Conservation (phyloP, 2,329 filamentous ascomycete genomes). For the Purpureocillium lavendulum region DNA sequence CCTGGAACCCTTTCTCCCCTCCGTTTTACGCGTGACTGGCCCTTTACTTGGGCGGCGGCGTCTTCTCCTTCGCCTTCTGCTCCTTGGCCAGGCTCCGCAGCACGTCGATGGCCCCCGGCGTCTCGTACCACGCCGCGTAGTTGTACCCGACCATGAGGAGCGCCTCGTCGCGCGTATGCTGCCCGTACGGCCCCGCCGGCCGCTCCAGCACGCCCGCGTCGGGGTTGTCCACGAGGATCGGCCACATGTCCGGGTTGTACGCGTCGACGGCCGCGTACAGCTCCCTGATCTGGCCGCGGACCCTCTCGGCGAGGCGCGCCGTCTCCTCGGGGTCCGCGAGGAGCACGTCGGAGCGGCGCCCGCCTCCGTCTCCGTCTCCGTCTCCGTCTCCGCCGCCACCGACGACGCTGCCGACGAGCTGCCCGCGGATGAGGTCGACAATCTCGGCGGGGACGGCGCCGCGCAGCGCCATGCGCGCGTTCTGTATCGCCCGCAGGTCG, state of each 20-base stretch:
- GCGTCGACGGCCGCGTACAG: constrained; percentile 7
- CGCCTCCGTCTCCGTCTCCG: too few species aligned
- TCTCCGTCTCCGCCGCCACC: background rate
- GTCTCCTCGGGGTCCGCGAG: background rate
- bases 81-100: background rate
- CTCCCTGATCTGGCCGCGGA: constrained; percentile 8
- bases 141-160: background rate
- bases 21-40: too few species aligned
- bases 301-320: background rate
- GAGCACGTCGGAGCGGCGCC: constrained; percentile 3
- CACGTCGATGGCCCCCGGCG: constrained; percentile 1
- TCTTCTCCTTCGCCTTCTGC: too few species aligned
- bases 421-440: constrained; percentile 8
- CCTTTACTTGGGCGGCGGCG: too few species aligned
- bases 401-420: constrained; percentile 7
- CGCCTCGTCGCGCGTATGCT: background rate
- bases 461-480: constrained; percentile 2
- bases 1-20: too few species aligned
- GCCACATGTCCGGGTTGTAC: constrained; percentile 13
- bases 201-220: background rate
- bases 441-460: constrained; percentile 12
- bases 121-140: constrained; percentile 2
- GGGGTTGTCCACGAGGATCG: constrained; percentile 6
- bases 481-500: constrained; percentile 12
- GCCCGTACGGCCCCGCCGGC: constrained; percentile 1